Evolutionary conservation across 306 rosid genomes (phyloP).

Genomic region (Rubus parviflorus): DNA sequence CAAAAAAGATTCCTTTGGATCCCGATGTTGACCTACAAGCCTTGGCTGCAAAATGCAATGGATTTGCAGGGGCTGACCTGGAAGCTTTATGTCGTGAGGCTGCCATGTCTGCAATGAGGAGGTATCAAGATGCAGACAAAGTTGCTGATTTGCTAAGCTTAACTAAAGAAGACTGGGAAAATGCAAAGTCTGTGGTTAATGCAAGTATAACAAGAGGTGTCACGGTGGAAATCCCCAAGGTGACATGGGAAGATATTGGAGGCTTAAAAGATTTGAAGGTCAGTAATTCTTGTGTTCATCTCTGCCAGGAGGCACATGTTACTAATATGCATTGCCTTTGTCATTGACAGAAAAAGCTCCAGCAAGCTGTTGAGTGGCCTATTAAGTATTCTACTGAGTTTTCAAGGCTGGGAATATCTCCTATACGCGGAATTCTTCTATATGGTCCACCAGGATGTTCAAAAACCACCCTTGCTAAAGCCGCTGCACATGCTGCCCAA

Average conservation of each 20-base stretch:
- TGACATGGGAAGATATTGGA: slow-evolving; percentile 92
- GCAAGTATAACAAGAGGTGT: slow-evolving; percentile 95
- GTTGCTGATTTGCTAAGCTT: slow-evolving; percentile 39
- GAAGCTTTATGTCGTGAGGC: slow-evolving; percentile 86
- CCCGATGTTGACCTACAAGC: slow-evolving; percentile 50
- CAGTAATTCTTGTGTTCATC: slow-evolving; percentile 31
- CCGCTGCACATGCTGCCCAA: slow-evolving; percentile 90
- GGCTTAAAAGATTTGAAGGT: slow-evolving; percentile 89
- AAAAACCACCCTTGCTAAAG: slow-evolving; percentile 95
- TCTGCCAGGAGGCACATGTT: slow-evolving; percentile 20
- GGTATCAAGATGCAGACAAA: slow-evolving; percentile 49
- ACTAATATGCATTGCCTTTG: slow-evolving; percentile 17
- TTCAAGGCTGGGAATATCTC: slow-evolving; percentile 81
- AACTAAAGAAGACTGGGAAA: slow-evolving; percentile 73
- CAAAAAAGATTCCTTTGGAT: slow-evolving; percentile 67
- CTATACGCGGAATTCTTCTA: slow-evolving; percentile 86
- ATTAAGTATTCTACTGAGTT: slow-evolving; percentile 65
- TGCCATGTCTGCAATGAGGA: slow-evolving; percentile 49
- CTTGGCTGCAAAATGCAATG: slow-evolving; percentile 86
- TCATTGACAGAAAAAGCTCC: slow-evolving; percentile 70
- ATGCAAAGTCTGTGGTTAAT: slow-evolving; percentile 62
- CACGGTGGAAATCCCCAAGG: slow-evolving; percentile 80
- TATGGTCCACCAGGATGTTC: slow-evolving; percentile 99
- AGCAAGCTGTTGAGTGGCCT: slow-evolving; percentile 94
- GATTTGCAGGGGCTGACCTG: slow-evolving; percentile 94